These are phyloP conservation scores for Rhizoclosmatium globosum DNA, from an alignment of 192 early-diverging fungal species.

Conservation along the genomic window DNA sequence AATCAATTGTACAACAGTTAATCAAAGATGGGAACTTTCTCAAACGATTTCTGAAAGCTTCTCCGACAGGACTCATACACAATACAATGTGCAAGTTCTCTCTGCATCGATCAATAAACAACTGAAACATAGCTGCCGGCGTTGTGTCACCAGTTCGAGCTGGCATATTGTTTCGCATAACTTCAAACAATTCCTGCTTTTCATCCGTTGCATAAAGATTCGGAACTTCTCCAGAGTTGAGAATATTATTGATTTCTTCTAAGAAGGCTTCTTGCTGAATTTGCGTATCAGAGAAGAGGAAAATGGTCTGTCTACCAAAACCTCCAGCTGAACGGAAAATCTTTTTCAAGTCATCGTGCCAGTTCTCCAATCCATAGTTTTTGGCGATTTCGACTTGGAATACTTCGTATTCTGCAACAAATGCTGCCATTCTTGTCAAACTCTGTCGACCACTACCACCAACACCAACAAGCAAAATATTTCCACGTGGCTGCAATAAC, in stretches of 20 bases:
- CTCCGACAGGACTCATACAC: constrained; percentile 68
- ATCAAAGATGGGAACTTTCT: constrained; percentile 66
- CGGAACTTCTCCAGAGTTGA: constrained; percentile 69
- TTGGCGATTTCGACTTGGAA: constrained; percentile 68
- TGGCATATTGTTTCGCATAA: constrained; percentile 55
- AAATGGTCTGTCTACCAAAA: constrained; percentile 59
- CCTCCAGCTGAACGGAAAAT: constrained; percentile 62
- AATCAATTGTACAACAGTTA: constrained; percentile 72
- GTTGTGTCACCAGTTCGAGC: constrained; percentile 47
- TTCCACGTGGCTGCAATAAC: constrained; percentile 63
- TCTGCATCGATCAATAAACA: constrained; percentile 63
- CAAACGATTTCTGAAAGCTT: constrained; percentile 64
- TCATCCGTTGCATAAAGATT: constrained; percentile 66
- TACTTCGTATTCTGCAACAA: constrained; percentile 65
- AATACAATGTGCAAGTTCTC: constrained; percentile 66
- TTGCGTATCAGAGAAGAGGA: constrained; percentile 69
- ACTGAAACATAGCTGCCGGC: constrained; percentile 55
- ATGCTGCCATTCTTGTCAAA: constrained; percentile 66
- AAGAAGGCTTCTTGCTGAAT: constrained; percentile 69
- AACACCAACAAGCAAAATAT: constrained; percentile 67
- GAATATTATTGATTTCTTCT: constrained; percentile 70
- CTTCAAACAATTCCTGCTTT: constrained; percentile 67
- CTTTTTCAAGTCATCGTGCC: constrained; percentile 71
- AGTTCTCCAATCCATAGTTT: constrained; percentile 62
- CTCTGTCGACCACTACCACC: constrained; percentile 68